Base-by-base conservation (phyloP, 306 rosid species). In the Prunus persica region DNA sequence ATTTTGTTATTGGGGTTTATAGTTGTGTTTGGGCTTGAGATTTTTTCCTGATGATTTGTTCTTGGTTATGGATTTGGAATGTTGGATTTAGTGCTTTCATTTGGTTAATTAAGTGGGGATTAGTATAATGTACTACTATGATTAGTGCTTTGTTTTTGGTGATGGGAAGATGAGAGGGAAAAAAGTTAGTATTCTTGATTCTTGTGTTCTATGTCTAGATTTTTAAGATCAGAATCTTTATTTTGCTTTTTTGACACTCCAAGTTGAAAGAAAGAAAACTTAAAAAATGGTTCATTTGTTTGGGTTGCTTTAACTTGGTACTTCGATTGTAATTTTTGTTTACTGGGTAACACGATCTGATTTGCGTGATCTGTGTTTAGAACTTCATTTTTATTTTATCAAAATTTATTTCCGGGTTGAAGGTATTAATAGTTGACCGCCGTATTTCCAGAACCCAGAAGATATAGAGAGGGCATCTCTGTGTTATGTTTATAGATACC, bases 91-190 rank as follows among this genome's bases (percentile, higher is more conserved):
- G 66, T 45, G 65, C 38, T 55, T 57, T 73, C 18, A 78, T 66
- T 80, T 80, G 73, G 74, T 50, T 55, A 9, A 47, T 65, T 66
- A 14, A 49, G 79, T 80, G 61, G 62, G 57, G 1, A 11, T 78
- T 20, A 66, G 69, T 65, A 46, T 61, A 60, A 43, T 66, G 16
- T 20, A 11, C 61, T 52, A 43, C 66, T 49, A 9, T 8, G 49
- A 65, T 41, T 77, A 57, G 57, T 75, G 63, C 28, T 76, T 45
- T 78, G 74, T 62, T 74, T 78, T 74, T 78, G 80, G 64, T 72
- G 73, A 22, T 60, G 79, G 57, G 70, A 78, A 55, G 56, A 34
- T 54, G 57, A 74, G 74, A 12, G 77, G 12, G 27, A 52, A 73
- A 58, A 15, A 49, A 46, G 6, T 45, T 30, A 32, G 25, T 25